Evolutionary conservation across 2,329 filamentous ascomycete genomes (phyloP).

Genomic region (Colletotrichum costaricense): DNA sequence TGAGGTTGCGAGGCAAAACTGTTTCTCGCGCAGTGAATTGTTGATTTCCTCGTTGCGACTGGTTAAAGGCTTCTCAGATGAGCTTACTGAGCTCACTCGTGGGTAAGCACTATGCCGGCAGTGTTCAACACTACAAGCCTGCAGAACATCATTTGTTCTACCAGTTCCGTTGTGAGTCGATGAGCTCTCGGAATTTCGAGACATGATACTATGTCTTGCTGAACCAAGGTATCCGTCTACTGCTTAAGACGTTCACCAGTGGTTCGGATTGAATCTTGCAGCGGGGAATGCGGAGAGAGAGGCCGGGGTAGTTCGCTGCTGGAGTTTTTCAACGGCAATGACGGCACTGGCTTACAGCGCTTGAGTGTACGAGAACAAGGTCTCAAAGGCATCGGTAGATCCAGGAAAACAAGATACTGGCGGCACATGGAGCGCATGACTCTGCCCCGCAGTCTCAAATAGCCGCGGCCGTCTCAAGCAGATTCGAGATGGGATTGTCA

Average conservation of each 20-base stretch:
- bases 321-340: not conserved
- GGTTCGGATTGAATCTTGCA: not conserved
- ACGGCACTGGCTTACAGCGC: not conserved
- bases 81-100: not conserved
- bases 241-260: too few species aligned
- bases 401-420: too few species aligned
- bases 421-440: not conserved
- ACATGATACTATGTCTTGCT: too few species aligned
- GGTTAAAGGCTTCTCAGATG: not conserved
- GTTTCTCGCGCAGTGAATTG: too few species aligned
- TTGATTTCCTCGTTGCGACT: not conserved
- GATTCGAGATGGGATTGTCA: not conserved
- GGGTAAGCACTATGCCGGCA: not conserved
- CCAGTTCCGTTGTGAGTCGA: too few species aligned
- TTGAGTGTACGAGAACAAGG: not conserved
- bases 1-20: not conserved
- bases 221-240: too few species aligned
- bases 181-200: not conserved
- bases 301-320: too few species aligned
- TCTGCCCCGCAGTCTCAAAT: not conserved
- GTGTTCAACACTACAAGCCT: too few species aligned
- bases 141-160: not conserved
- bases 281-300: not conserved
- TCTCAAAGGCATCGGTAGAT: too few species aligned
- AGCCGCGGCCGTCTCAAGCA: not conserved